A percentile compares a stretch with the other conserved stretches of the same genome.
These are phyloP conservation scores for Komagataella mondaviorum DNA, from an alignment of 805 yeast genomes.

Conservation along the genomic window DNA sequence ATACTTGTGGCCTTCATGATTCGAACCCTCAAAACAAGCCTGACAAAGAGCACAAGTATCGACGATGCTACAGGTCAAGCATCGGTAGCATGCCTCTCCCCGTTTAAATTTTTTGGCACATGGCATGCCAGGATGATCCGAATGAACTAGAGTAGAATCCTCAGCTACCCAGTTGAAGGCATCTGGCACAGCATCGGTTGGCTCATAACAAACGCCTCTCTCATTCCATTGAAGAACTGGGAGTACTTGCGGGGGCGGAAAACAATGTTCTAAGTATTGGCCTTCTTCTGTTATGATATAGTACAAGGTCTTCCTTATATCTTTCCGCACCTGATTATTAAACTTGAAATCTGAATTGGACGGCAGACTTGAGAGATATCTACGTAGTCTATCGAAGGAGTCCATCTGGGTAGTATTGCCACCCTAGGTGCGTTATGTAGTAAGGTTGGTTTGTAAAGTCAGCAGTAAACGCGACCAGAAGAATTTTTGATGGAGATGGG, in stretches of 20 bases:
- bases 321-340: constrained; percentile 14
- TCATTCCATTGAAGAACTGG: constrained; percentile 3
- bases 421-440: not conserved
- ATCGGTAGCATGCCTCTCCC: constrained; percentile 76
- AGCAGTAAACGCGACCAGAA: not conserved
- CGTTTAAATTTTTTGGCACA: constrained; percentile 61
- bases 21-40: constrained; percentile 54
- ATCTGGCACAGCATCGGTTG: not conserved
- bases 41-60: constrained; percentile 79
- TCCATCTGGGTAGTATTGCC: not conserved
- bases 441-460: not conserved
- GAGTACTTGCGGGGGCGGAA: constrained; percentile 15
- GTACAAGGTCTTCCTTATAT: constrained; percentile 28
- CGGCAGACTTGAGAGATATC: constrained; percentile 26
- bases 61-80: constrained; percentile 64
- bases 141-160: constrained; percentile 5
- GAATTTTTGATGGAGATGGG: not conserved
- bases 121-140: constrained; percentile 47
- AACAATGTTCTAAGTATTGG: constrained; percentile 22
- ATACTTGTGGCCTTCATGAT: constrained; percentile 64
- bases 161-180: not conserved
- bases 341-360: constrained; percentile 17
- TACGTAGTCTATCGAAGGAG: constrained; percentile 10
- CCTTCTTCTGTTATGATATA: constrained; percentile 28
- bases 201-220: not conserved